These are phyloP conservation scores for Chlamydomonas incerta DNA, from an alignment of 139 green algal species.

Conservation along the genomic window DNA sequence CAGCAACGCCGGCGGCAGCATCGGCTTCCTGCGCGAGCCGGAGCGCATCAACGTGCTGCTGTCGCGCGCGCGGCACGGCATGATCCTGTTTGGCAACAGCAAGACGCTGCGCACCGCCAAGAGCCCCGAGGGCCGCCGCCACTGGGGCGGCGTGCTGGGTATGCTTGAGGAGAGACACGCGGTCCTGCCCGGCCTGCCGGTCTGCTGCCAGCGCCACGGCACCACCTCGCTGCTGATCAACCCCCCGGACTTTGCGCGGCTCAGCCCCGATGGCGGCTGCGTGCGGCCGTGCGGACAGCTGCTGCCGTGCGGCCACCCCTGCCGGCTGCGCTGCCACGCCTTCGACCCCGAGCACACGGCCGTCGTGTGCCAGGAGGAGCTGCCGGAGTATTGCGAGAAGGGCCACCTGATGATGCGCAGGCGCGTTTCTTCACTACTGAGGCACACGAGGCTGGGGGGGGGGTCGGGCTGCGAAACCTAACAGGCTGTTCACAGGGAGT, in stretches of 20 bases:
- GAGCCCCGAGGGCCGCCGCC: constrained; percentile 41
- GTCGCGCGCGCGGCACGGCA: constrained; percentile 75
- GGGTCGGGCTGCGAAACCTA: too few relatives aligned
- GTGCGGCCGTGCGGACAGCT: constrained; percentile 52
- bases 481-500: too few relatives aligned
- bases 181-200: constrained; percentile 55
- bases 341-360: constrained; percentile 43
- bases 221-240: not conserved
- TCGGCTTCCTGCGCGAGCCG: constrained; percentile 78
- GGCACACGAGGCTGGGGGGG: too few relatives aligned
- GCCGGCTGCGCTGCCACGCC: constrained; percentile 61
- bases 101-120: constrained; percentile 56
- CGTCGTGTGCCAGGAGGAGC: constrained; percentile 50
- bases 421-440: too few relatives aligned
- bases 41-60: constrained; percentile 89
- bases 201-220: constrained; percentile 67
- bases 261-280: constrained; percentile 69
- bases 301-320: constrained; percentile 72
- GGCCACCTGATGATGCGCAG: constrained; percentile 46
- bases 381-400: constrained; percentile 41
- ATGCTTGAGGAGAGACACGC: constrained; percentile 30
- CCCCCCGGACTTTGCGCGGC: constrained; percentile 48
- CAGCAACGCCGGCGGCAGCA: constrained; percentile 72
- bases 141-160: constrained; percentile 52
- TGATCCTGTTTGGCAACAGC: constrained; percentile 82